These are phyloP conservation scores for Taphrina confusa DNA, from an alignment of 1,139 yeast genomes.

Conservation along the genomic window DNA sequence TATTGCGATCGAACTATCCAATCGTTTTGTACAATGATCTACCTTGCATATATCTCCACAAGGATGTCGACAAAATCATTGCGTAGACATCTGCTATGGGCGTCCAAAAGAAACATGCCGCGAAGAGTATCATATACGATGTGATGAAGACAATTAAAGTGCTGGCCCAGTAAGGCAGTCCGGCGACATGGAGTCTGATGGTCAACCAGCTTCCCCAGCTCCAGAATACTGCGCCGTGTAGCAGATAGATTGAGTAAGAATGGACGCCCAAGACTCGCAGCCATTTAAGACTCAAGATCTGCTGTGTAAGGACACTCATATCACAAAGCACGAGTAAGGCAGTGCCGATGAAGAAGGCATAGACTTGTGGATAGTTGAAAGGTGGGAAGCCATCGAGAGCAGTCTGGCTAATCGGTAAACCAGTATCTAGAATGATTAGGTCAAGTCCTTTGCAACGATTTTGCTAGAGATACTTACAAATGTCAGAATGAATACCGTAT, in stretches of 20 bases:
- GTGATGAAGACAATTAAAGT: slow-evolving; percentile 2
- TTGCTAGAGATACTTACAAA: background rate
- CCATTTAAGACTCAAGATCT: background rate
- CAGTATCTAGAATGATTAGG: background rate
- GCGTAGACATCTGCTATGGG: slow-evolving; percentile 14
- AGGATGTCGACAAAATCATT: slow-evolving; percentile 6
- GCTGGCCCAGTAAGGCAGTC: slow-evolving; percentile 10
- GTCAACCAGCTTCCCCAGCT: slow-evolving; percentile 5
- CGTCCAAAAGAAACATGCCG: slow-evolving; percentile 3
- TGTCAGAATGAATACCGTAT: slow-evolving; percentile 13
- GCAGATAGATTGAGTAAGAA: slow-evolving; percentile 14
- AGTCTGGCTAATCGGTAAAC: background rate
- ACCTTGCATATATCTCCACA: slow-evolving; percentile 7
- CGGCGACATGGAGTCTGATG: background rate
- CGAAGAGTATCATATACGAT: background rate
- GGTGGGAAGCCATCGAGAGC: slow-evolving; percentile 6
- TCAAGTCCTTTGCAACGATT: background rate
- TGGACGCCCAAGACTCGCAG: slow-evolving; percentile 2
- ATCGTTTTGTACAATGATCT: slow-evolving; percentile 7
- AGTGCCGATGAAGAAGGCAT: slow-evolving; percentile 11
- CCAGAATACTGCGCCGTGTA: slow-evolving; percentile 11
- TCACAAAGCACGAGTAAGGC: slow-evolving; percentile 1
- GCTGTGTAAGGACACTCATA: background rate
- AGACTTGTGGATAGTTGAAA: slow-evolving; percentile 15
- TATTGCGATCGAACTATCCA: background rate